These are phyloP conservation scores for Calonectria montana DNA, from an alignment of 2,329 filamentous ascomycete genomes.

Conservation along the genomic window DNA sequence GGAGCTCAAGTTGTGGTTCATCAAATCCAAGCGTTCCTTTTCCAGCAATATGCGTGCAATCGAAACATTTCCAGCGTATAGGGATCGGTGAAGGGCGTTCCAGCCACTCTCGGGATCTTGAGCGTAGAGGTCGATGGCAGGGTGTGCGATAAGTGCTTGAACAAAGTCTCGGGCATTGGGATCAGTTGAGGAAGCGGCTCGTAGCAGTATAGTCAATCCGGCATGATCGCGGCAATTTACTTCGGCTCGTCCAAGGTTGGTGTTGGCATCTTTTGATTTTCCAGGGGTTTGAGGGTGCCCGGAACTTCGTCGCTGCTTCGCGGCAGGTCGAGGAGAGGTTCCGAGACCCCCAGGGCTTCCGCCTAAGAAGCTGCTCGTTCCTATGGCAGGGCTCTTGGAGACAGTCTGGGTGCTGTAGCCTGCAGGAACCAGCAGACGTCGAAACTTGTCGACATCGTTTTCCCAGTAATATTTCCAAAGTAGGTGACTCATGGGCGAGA, in stretches of 20 bases:
- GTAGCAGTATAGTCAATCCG: constrained; percentile 86
- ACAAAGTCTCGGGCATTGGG: constrained; percentile 80
- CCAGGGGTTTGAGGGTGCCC: constrained; percentile 58
- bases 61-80: constrained; percentile 90
- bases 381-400: constrained; percentile 64
- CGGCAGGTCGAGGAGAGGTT: constrained; percentile 61
- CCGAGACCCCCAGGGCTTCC: constrained; percentile 55
- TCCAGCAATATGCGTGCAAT: constrained; percentile 86
- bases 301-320: constrained; percentile 65
- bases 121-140: constrained; percentile 83
- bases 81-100: constrained; percentile 91
- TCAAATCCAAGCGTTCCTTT: constrained; percentile 76
- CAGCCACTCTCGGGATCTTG: constrained; percentile 95
- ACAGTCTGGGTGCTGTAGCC: constrained; percentile 66
- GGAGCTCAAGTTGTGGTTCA: constrained; percentile 68
- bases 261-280: constrained; percentile 57
- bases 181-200: constrained; percentile 81
- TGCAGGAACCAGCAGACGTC: constrained; percentile 83
- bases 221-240: constrained; percentile 86
- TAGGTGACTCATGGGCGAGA: constrained; percentile 86
- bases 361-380: constrained; percentile 45
- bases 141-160: constrained; percentile 82
- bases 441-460: constrained; percentile 97
- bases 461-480: constrained; percentile 97
- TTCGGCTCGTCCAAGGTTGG: constrained; percentile 68